Conservation (phyloP, 1,139 yeast genomes). For the Saccharomycopsis crataegensis region DNA sequence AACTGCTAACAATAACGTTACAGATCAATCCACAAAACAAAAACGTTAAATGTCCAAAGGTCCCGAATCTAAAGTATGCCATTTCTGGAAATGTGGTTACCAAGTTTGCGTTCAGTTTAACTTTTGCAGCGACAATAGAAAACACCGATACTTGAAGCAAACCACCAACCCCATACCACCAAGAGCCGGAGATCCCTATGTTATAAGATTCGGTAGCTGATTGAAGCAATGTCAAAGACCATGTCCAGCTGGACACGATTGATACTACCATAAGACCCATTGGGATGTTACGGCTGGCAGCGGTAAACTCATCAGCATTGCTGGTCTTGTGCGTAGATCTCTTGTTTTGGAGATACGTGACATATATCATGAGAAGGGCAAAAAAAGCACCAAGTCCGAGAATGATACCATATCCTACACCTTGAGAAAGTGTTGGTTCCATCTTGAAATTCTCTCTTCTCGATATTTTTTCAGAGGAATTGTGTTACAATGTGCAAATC, state of each 20-base stretch:
- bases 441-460: slow-evolving; percentile 15
- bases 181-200: slow-evolving; percentile 29
- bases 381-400: slow-evolving; percentile 33
- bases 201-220: slow-evolving; percentile 29
- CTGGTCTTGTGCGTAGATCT: slow-evolving; percentile 27
- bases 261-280: slow-evolving; percentile 32
- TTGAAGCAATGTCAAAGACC: slow-evolving; percentile 33
- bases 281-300: slow-evolving; percentile 33
- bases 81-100: slow-evolving; percentile 38
- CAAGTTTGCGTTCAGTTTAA: slow-evolving; percentile 34
- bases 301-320: slow-evolving; percentile 33
- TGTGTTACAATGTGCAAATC: background rate
- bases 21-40: slow-evolving; percentile 34
- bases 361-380: slow-evolving; percentile 30
- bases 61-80: slow-evolving; percentile 34
- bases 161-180: slow-evolving; percentile 34
- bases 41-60: slow-evolving; percentile 32
- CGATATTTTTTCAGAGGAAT: background rate
- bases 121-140: slow-evolving; percentile 32
- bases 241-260: slow-evolving; percentile 35
- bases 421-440: slow-evolving; percentile 31
- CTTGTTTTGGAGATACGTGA: slow-evolving; percentile 30
- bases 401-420: slow-evolving; percentile 33
- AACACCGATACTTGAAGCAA: slow-evolving; percentile 34
- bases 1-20: slow-evolving; percentile 33